Evolutionary conservation across 176 grass and related monocot genomes (phyloP), one percentile per base, ranked within the genome.

Genomic region (Puccinellia tenuiflora): DNA sequence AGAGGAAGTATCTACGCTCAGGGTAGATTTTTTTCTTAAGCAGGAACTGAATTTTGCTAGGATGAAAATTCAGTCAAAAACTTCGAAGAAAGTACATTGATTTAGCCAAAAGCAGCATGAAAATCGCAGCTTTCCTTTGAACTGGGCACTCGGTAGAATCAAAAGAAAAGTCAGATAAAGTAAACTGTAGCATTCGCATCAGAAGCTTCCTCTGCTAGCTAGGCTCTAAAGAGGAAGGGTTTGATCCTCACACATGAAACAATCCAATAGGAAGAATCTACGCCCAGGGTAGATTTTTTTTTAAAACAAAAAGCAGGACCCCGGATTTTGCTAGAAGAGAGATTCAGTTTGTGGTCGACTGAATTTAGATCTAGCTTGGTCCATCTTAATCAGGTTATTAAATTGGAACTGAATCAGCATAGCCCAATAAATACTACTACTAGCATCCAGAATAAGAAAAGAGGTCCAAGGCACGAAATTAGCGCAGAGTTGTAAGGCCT

Each of bases 151-250:
- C 14, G 0, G 42, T 5, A 66, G 47, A 65, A 43, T 5, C 47
- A 81, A 31, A 24, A 17, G 63, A 82, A 45, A 86, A 72, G 73
- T 86, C 78, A 17, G 38, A 59, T 20, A 33, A 59, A 83, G 46
- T 74, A 47, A 11, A 54, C 10, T 5, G 53, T 22, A 79, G 53
- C 72, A 62, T 71, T 26, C 5, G 20, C 34, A 81, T 29, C 10
- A 2, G 21, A 68, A 80, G 22, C 21, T 72, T 47, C 69, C 51
- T n/a, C 25, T 33, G 62, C 4, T 29, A 63, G 59, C 22, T 76
- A 45, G 5, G 62, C 18, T 56, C 26, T 5, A 26, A 53, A 66
- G 4, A 54, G 15, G 45, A 73, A 46, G 79, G 53, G 11, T 68
- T 38, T 65, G 54, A 76, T 21, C 54, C 40, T 13, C 14, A 69